Conservation (phyloP, 176 grass and related monocot species). For the Saccharum spontaneum region DNA sequence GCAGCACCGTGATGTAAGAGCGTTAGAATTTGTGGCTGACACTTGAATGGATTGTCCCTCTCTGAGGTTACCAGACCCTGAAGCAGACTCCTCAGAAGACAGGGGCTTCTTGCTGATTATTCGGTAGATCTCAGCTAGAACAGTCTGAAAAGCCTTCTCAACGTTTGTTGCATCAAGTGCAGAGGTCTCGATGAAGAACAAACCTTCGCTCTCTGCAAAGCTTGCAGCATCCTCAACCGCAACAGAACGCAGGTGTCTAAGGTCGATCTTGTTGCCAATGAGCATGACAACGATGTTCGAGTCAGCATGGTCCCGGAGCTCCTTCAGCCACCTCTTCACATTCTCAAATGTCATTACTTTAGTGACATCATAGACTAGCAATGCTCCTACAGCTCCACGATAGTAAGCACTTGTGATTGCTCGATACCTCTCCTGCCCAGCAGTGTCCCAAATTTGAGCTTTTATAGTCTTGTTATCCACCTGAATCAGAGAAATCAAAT, state of each 20-base stretch:
- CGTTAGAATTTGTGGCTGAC: slow-evolving; percentile 2
- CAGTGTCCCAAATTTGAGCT: slow-evolving; percentile 36
- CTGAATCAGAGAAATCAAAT: not conserved
- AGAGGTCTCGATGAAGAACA: slow-evolving; percentile 50
- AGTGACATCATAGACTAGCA: slow-evolving; percentile 52
- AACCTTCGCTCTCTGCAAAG: slow-evolving; percentile 40
- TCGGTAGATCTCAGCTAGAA: slow-evolving; percentile 42
- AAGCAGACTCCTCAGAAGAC: not conserved
- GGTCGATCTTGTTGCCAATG: slow-evolving; percentile 52
- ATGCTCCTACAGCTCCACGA: slow-evolving; percentile 44
- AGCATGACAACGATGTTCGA: slow-evolving; percentile 53
- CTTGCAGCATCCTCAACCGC: slow-evolving; percentile 42
- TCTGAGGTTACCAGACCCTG: slow-evolving; percentile 2
- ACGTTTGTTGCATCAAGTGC: slow-evolving; percentile 46
- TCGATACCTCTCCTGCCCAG: slow-evolving; percentile 40
- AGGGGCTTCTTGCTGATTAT: slow-evolving; percentile 45
- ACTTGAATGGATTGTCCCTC: slow-evolving; percentile 34
- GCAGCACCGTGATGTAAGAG: not conserved
- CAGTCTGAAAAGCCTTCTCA: slow-evolving; percentile 41
- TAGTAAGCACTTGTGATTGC: slow-evolving; percentile 55
- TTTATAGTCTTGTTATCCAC: slow-evolving; percentile 22
- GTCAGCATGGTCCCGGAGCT: slow-evolving; percentile 46
- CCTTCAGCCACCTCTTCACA: slow-evolving; percentile 47
- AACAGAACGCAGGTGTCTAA: slow-evolving; percentile 46
- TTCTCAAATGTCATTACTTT: slow-evolving; percentile 45